These are phyloP conservation scores for Suillus lakei DNA, from an alignment of 768 basidiomycete genomes.

Conservation along the genomic window DNA sequence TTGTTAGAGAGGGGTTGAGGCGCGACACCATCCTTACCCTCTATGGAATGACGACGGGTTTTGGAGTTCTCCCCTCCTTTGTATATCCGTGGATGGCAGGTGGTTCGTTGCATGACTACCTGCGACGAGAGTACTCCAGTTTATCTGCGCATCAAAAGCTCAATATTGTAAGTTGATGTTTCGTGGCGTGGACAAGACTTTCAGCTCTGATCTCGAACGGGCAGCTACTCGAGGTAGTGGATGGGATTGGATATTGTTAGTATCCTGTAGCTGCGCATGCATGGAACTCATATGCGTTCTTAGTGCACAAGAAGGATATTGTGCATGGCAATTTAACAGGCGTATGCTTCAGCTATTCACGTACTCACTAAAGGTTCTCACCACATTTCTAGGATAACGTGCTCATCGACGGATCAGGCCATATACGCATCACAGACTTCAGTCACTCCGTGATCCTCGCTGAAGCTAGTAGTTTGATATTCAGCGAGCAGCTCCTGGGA, in stretches of 20 bases:
- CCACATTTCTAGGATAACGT: background rate
- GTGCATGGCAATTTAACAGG: background rate
- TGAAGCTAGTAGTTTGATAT: background rate
- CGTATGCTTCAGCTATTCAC: background rate
- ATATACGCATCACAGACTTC: background rate
- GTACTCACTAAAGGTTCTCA: background rate
- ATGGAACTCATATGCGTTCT: background rate
- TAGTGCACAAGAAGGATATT: background rate
- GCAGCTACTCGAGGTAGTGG: background rate
- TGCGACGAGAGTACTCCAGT: too few relatives aligned
- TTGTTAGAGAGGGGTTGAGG: too few relatives aligned
- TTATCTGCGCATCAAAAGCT: background rate
- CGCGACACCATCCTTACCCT: too few relatives aligned
- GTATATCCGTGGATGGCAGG: too few relatives aligned
- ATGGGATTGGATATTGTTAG: background rate
- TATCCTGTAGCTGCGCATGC: background rate
- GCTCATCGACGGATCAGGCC: background rate
- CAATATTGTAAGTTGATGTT: background rate
- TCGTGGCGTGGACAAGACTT: background rate
- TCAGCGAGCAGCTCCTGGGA: background rate
- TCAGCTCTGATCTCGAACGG: background rate
- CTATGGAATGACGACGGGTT: too few relatives aligned
- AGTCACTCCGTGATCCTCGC: background rate
- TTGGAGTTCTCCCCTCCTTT: too few relatives aligned
- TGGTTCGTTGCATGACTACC: too few relatives aligned